Base-by-base conservation (phyloP, 1,284 basidiomycete genomes). In the Naganishia liquefaciens region DNA sequence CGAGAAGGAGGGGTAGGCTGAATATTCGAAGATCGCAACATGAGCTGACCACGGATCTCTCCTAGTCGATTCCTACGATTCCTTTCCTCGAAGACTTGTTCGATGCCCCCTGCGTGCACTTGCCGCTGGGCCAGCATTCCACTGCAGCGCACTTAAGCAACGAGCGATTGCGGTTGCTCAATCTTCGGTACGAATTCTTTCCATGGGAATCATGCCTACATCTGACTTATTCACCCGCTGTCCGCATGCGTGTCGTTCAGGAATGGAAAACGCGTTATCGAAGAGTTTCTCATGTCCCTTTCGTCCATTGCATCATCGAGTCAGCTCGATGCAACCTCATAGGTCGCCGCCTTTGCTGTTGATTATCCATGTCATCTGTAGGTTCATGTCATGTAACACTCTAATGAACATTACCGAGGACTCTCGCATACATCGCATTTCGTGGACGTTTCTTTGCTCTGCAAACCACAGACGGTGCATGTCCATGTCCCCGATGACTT, bases 41-140 rank as follows among this genome's bases (percentile, higher is more conserved):
- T 30, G 13, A 21, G 19, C 54, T 57, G 42, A 57, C 47, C 15
- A 13, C 9, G 23, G 27, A 19, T 19, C 3, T 72, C 71, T 30
- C 52, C 54, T 47, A 62, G 39, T 78, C 74, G 0, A 92, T 93
- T 57, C 93, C 93, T 1, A 91, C 91, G 0, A 86, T 98, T 1
- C 93, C 93, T 0, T 93, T 88, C 77, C 82, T 99, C 2, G 95
- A 98, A 77, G 91, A 94, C 73, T 88, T 89, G 73, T 92, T 99
- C 54, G 73, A 74, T 3, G 82, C 81, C 0, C 77, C 77, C 9
- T 79, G 77, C 68, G 77, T 79, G 23, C 77, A 79, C 71, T 64
- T 79, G 19, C 77, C 78, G 0, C 68, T 78, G 2, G 77, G 77
- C 15, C 76, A 80, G 28, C 66, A 68, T 54, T 68, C 66, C 13